Evolutionary conservation across 1,284 basidiomycete species (phyloP).

Genomic region (Ustilago cynodontis): DNA sequence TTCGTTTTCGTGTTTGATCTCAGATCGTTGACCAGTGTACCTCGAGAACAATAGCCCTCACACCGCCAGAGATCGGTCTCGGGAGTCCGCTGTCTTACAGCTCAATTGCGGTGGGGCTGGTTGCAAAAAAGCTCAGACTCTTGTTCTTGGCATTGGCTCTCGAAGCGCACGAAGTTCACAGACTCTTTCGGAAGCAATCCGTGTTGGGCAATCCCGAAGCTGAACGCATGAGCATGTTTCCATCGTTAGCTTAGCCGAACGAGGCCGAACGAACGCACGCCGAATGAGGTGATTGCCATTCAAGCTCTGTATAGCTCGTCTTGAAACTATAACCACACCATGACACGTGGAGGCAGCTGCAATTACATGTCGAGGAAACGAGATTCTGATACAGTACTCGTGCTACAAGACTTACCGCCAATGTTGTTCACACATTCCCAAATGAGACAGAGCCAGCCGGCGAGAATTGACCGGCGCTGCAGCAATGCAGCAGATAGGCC

Average conservation of each 20-base stretch:
- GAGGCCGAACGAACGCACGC: background rate
- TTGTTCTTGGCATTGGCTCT: background rate
- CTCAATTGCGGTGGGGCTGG: background rate
- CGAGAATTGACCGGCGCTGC: background rate
- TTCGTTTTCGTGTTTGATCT: too few species aligned
- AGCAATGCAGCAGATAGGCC: background rate
- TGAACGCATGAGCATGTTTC: background rate
- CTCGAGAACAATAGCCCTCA: background rate
- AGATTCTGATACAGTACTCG: background rate
- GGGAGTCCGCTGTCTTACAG: background rate
- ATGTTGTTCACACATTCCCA: background rate
- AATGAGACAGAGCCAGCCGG: background rate
- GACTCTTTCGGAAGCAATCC: background rate
- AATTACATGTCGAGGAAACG: too few species aligned
- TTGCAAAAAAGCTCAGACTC: constrained; percentile 1
- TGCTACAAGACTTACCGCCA: background rate
- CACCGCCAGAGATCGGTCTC: background rate
- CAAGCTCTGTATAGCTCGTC: background rate
- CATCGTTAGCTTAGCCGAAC: background rate
- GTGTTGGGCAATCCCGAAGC: background rate
- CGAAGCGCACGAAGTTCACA: too few species aligned
- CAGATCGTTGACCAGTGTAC: background rate
- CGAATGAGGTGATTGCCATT: background rate
- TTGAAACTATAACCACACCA: background rate
- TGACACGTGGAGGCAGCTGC: background rate